These are phyloP conservation scores for Dendrocalamus sinicus DNA, from an alignment of 176 grass and related monocot genomes.

Conservation along the genomic window DNA sequence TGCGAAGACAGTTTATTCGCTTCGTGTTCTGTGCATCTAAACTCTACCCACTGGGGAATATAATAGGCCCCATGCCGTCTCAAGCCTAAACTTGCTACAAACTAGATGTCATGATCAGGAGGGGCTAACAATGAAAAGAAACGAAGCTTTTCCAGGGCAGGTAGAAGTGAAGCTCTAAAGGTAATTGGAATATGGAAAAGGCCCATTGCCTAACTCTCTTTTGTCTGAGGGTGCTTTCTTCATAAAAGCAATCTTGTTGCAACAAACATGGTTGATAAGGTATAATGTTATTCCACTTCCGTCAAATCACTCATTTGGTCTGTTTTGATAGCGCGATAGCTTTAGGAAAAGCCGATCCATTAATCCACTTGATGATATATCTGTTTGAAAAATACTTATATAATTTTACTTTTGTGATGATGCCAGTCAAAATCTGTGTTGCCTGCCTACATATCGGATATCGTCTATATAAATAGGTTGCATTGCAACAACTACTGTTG, in stretches of 20 bases:
- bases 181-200: slow-evolving; percentile 47
- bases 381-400: slow-evolving; percentile 31
- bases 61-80: slow-evolving; percentile 35
- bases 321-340: not conserved
- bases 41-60: slow-evolving; percentile 50
- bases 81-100: slow-evolving; percentile 46
- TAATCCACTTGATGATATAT: slow-evolving; percentile 42
- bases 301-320: slow-evolving; percentile 19
- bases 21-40: not conserved
- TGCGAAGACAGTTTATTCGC: slow-evolving; percentile 11
- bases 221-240: slow-evolving; percentile 18
- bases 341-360: slow-evolving; percentile 9
- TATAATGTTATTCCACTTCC: slow-evolving; percentile 31
- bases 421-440: slow-evolving; percentile 43
- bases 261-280: slow-evolving; percentile 20
- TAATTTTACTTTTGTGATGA: slow-evolving; percentile 31
- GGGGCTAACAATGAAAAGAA: slow-evolving; percentile 46
- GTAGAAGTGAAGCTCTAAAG: slow-evolving; percentile 46
- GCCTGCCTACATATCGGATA: slow-evolving; percentile 40
- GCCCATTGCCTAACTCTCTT: slow-evolving; percentile 24
- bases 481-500: slow-evolving; percentile 9
- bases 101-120: slow-evolving; percentile 37
- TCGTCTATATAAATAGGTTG: slow-evolving; percentile 22
- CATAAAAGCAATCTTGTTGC: slow-evolving; percentile 38
- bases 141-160: slow-evolving; percentile 38